Evolutionary conservation across 1,139 yeast genomes (phyloP), one percentile per base, ranked within the genome.

Genomic region (Yamadazyma siamensis): DNA sequence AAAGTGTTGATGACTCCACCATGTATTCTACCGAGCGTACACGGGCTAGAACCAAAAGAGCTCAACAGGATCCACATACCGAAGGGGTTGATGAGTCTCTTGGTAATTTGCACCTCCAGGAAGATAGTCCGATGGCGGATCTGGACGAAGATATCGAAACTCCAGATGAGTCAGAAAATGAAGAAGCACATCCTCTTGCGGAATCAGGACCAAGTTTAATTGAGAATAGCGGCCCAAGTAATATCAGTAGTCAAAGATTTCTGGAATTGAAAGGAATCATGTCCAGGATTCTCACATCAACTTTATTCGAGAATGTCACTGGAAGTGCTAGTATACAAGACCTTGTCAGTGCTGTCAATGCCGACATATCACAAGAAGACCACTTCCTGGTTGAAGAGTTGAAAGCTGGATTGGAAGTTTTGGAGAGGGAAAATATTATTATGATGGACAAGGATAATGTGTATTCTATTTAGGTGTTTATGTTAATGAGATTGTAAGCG

Each of bases 391-490:
- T 51, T 4, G 58, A 50, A 5, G 94, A 83, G 53, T 69, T 75
- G 34, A 50, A 55, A 17, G 70, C 73, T 13, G 88, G 80, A 13
- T 55, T 81, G 31, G 54, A 54, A 18, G 58, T 57, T 32, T 63
- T 83, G 73, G 71, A 67, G 28, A 64, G 59, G 4, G 77, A 76
- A 43, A 78, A 77, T 44, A 71, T 77, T 47, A 51, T 82, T 32
- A 75, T 77, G 76, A 50, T 70, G 17, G 71, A 77, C 21, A 87
- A 79, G 29, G 83, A 74, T 19, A 74, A 75, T 51, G 69, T 81
- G 25, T 80, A 77, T 75, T 70, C 71, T 54, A 73, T 78, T 28
- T 75, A 47, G 35, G 12, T 18, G 7, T 7, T 18, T 8, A 8
- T 18, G 20, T 18, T 18, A 18, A 18, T 18, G 20, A 18, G 10